A percentile compares a stretch with the other conserved stretches of the same genome.
phyloP scores from a whole-genome alignment of 1,284 basidiomycete species.

The Cryptococcus amylolentus region DNA sequence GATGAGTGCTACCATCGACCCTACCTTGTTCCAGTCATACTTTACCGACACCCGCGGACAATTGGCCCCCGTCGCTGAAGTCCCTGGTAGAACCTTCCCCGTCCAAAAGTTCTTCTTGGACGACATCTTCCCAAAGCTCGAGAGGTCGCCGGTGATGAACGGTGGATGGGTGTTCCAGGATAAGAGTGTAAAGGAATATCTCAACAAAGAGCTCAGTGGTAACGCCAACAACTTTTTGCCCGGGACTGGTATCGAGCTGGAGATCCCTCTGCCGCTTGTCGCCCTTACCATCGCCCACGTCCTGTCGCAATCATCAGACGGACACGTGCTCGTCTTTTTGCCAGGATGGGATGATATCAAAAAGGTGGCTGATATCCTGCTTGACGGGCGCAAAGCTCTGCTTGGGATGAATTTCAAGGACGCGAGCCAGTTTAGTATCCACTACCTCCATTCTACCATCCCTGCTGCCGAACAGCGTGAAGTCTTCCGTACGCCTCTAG shows the following conservation, averaged over 20 bases:
- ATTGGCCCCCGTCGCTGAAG: constrained; percentile 71
- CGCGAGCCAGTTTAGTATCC: constrained; percentile 64
- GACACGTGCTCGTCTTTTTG: constrained; percentile 83
- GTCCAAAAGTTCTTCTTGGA: constrained; percentile 80
- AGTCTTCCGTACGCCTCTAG: constrained; percentile 76
- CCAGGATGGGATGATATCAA: constrained; percentile 72
- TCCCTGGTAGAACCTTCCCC: constrained; percentile 91
- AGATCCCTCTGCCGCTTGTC: constrained; percentile 78
- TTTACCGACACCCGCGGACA: constrained; percentile 63
- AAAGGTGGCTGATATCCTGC: constrained; percentile 67
- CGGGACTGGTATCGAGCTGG: constrained; percentile 57
- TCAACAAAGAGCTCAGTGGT: constrained; percentile 65
- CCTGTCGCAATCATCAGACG: constrained; percentile 68
- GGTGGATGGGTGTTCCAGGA: constrained; percentile 67
- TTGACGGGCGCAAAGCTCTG: constrained; percentile 54
- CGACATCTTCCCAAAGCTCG: constrained; percentile 64
- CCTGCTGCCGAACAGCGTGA: constrained; percentile 86
- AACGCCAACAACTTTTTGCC: constrained; percentile 31
- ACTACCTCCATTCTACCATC: constrained; percentile 86
- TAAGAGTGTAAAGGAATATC: constrained; percentile 71
- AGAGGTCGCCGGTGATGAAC: constrained; percentile 39
- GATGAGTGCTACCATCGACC: constrained; percentile 95
- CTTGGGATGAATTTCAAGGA: constrained; percentile 64
- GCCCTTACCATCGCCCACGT: constrained; percentile 80
- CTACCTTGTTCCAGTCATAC: constrained; percentile 81